These are phyloP conservation scores for Epichloe typhina DNA, from an alignment of 2,329 filamentous ascomycete species.

Conservation along the genomic window DNA sequence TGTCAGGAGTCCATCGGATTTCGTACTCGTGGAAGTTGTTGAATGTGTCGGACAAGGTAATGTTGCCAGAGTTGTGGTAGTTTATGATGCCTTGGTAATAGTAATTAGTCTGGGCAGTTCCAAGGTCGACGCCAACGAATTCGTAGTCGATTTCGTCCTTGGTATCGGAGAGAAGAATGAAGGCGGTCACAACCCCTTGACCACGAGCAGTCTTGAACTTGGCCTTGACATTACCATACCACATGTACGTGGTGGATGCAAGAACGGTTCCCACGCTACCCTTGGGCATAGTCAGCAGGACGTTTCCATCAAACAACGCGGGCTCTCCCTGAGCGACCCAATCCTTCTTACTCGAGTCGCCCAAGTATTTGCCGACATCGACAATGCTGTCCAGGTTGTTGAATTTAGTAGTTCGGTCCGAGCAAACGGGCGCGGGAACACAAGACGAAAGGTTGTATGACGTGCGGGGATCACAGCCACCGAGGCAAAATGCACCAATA, in stretches of 20 bases:
- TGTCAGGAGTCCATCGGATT: slow-evolving; percentile 82
- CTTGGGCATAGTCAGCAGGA: slow-evolving; percentile 81
- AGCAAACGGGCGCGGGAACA: slow-evolving; percentile 70
- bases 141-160: slow-evolving; percentile 99
- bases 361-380: slow-evolving; percentile 71
- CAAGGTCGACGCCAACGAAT: slow-evolving; percentile 71
- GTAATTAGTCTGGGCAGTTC: slow-evolving; percentile 80
- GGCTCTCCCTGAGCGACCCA: slow-evolving; percentile 82
- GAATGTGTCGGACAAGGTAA: slow-evolving; percentile 58
- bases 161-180: slow-evolving; percentile 88
- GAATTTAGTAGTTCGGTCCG: slow-evolving; percentile 62
- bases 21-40: slow-evolving; percentile 78
- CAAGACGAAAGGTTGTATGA: slow-evolving; percentile 78
- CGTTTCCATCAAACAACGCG: slow-evolving; percentile 50
- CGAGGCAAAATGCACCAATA: slow-evolving; percentile 87
- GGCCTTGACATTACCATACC: slow-evolving; percentile 90
- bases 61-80: slow-evolving; percentile 66
- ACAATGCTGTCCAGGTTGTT: slow-evolving; percentile 53
- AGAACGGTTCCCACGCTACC: slow-evolving; percentile 78
- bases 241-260: slow-evolving; percentile 75
- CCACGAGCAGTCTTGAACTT: slow-evolving; percentile 75
- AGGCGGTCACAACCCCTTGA: slow-evolving; percentile 85
- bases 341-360: slow-evolving; percentile 66
- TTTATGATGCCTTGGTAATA: slow-evolving; percentile 90
- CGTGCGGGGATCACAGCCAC: slow-evolving; percentile 81